phyloP scores from a whole-genome alignment of 176 grass and related monocot genomes.

The Themeda triandra region DNA sequence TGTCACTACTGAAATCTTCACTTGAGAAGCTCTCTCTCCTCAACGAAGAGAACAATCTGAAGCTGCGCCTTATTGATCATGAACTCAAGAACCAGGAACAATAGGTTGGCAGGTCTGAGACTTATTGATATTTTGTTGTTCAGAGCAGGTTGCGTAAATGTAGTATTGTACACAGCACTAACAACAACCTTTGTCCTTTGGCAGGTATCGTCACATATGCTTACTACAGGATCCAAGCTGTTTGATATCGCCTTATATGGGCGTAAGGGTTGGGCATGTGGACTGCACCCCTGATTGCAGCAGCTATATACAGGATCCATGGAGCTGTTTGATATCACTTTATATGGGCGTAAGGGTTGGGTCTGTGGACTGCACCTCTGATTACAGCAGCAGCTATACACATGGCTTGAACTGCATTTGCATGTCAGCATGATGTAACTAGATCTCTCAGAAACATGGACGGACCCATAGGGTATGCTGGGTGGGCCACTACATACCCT shows the following conservation, averaged over 20 bases:
- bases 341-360: no score
- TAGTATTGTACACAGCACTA: no score
- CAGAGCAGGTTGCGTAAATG: background rate
- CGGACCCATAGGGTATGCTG: no score
- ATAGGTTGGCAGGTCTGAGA: constrained; percentile 19
- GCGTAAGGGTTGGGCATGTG: background rate
- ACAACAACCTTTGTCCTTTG: no score
- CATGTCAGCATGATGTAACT: background rate
- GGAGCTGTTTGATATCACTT: no score
- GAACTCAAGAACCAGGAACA: constrained; percentile 63
- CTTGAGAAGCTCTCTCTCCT: constrained; percentile 73
- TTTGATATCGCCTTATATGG: background rate
- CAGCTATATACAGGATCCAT: no score
- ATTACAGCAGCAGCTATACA: background rate
- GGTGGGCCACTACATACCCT: no score
- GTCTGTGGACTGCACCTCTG: no score
- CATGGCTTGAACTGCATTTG: background rate
- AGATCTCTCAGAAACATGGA: no score
- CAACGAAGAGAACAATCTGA: constrained; percentile 71
- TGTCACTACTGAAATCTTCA: constrained; percentile 68
- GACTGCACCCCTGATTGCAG: background rate
- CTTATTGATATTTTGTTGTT: background rate
- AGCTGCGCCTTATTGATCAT: constrained; percentile 70
- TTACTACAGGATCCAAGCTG: background rate
- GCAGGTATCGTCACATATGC: no score